Percentiles rank a stretch among this genome's conserved stretches.
phyloP scores from a whole-genome alignment of 31 red algal genomes.

The Endocladia muricata region DNA sequence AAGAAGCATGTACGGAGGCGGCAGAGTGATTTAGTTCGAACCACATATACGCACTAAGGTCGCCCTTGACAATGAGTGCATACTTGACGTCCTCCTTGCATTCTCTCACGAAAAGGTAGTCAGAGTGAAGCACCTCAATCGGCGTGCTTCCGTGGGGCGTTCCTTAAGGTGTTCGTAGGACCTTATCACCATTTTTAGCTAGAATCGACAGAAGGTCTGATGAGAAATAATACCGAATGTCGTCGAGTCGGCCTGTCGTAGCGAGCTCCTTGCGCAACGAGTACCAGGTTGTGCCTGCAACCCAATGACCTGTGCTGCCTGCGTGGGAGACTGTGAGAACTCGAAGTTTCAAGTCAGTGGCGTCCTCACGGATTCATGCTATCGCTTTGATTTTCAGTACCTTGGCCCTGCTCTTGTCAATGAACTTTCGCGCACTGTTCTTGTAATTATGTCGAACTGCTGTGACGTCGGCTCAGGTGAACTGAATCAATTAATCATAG shows the following conservation, averaged over 20 bases:
- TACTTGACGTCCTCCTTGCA: constrained; percentile 20
- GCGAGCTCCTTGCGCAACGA: background rate
- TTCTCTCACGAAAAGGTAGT: constrained; percentile 27
- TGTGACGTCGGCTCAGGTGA: background rate
- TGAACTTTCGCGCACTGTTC: background rate
- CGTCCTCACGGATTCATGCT: background rate
- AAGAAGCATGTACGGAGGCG: constrained; percentile 1
- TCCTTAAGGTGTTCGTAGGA: constrained; percentile 23
- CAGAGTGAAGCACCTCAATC: constrained; percentile 37
- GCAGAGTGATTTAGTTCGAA: constrained; percentile 3
- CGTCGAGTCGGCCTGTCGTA: background rate
- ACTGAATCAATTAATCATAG: background rate
- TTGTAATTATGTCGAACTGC: background rate
- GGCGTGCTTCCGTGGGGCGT: background rate
- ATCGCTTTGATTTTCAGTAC: background rate
- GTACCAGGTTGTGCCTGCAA: background rate
- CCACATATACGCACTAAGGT: constrained; percentile 23
- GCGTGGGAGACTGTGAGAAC: background rate
- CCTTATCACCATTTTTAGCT: constrained; percentile 6
- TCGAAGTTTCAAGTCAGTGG: background rate
- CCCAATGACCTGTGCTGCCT: background rate
- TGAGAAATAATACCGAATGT: constrained; percentile 9
- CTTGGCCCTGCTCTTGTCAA: background rate
- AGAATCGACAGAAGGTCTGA: background rate
- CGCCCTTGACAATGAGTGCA: constrained; percentile 30